A percentile compares a stretch with the other conserved stretches of the same genome.
phyloP scores from a whole-genome alignment of 2,329 filamentous ascomycete genomes.

The Diaporthe batatas region DNA sequence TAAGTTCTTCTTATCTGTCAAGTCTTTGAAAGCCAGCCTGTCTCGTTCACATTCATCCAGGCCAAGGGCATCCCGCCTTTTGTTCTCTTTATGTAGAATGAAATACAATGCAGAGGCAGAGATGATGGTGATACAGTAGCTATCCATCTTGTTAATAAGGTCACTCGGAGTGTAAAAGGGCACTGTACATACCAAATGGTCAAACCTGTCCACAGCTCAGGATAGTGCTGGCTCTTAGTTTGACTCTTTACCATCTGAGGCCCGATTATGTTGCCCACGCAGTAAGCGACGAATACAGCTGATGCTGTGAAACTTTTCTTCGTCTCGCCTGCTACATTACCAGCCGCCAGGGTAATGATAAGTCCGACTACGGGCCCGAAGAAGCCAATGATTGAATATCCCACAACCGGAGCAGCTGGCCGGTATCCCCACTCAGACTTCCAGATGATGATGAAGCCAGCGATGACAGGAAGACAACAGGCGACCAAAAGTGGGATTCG shows the following conservation, averaged over 20 bases:
- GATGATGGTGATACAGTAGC: conserved; percentile 62
- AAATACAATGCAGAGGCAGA: conserved; percentile 69
- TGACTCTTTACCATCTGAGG: conserved; percentile 78
- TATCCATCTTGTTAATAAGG: neutral
- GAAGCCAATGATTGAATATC: conserved; percentile 79
- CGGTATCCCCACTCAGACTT: conserved; percentile 74
- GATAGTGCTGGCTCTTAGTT: conserved; percentile 72
- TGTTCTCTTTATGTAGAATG: conserved; percentile 72
- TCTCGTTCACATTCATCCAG: conserved; percentile 73
- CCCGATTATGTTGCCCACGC: conserved; percentile 81
- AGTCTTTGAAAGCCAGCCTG: conserved; percentile 74
- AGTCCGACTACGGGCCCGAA: conserved; percentile 68
- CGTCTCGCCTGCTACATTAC: conserved; percentile 82
- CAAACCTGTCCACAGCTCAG: conserved; percentile 66
- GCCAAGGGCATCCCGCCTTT: conserved; percentile 59
- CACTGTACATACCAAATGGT: conserved; percentile 72
- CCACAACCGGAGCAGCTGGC: conserved; percentile 75
- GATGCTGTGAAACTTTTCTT: conserved; percentile 84
- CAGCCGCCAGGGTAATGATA: conserved; percentile 68
- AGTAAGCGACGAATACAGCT: conserved; percentile 77
- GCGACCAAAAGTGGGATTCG: conserved; percentile 74
- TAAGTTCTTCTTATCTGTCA: conserved; percentile 77
- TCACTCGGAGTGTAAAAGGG: conserved; percentile 55
- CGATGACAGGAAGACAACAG: conserved; percentile 80
- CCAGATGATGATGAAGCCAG: conserved; percentile 82